Evolutionary conservation across 2,329 filamentous ascomycete genomes (phyloP).

Genomic region (Penicillium polonicum): DNA sequence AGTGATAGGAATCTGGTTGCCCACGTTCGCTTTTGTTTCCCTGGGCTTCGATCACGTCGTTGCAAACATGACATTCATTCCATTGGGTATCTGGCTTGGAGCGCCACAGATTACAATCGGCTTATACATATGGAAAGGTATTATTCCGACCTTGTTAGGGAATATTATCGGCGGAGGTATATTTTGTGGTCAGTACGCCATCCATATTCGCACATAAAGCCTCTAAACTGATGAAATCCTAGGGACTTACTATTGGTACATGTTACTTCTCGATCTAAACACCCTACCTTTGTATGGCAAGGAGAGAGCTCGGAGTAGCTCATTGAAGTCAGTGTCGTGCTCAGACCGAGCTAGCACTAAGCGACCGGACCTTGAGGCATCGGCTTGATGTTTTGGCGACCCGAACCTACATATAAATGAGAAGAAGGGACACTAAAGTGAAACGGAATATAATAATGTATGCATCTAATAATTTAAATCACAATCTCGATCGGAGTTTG

Average conservation of each 20-base stretch:
- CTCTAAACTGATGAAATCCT: neutral
- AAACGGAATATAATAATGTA: neutral
- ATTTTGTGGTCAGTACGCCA: conserved; percentile 47
- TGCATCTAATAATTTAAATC: too few species aligned
- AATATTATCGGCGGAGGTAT: conserved; percentile 56
- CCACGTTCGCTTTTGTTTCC: conserved; percentile 55
- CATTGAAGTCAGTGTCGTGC: neutral
- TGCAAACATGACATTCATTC: conserved; percentile 58
- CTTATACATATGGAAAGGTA: conserved; percentile 59
- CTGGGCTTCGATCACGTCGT: conserved; percentile 58
- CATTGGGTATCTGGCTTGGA: conserved; percentile 52
- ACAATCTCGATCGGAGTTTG: too few species aligned
- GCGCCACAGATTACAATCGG: conserved; percentile 47
- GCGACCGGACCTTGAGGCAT: neutral
- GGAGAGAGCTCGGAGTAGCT: conserved; percentile 1
- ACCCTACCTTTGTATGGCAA: conserved; percentile 16
- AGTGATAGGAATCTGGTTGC: conserved; percentile 57
- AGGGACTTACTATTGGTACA: conserved; percentile 50
- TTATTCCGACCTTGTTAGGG: conserved; percentile 54
- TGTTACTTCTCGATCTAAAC: conserved; percentile 39
- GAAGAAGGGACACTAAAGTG: neutral
- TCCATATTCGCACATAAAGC: too few species aligned
- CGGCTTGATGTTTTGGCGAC: neutral
- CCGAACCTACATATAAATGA: neutral
- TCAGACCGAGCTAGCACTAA: neutral